These are phyloP conservation scores for Fomitiporia mediterranea DNA, from an alignment of 1,284 basidiomycete species.

Conservation along the genomic window DNA sequence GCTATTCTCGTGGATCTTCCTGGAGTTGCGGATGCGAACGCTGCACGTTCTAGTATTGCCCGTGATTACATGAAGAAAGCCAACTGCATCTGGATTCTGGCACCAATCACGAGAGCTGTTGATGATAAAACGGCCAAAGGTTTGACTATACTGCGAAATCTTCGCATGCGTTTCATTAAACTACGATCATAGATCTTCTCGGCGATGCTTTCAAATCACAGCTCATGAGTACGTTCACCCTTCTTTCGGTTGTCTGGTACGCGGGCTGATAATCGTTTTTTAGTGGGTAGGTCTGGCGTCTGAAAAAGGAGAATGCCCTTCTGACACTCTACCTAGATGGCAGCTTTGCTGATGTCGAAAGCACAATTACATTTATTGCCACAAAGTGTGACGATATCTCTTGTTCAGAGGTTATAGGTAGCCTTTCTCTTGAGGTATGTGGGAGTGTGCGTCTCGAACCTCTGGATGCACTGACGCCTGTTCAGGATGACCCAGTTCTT, in stretches of 20 bases:
- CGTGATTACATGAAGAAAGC: conserved; percentile 28
- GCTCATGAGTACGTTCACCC: conserved; percentile 49
- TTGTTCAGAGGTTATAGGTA: conserved; percentile 50
- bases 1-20: conserved; percentile 26
- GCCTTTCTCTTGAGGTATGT: conserved; percentile 36
- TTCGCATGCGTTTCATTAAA: background rate
- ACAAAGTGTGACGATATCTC: conserved; percentile 64
- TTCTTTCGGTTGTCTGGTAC: background rate
- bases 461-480: background rate
- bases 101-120: conserved; percentile 21
- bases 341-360: conserved; percentile 43
- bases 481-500: conserved; percentile 45
- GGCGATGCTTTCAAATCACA: conserved; percentile 60
- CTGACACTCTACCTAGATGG: background rate
- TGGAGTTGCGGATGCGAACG: conserved; percentile 25
- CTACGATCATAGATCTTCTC: conserved; percentile 39
- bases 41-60: conserved; percentile 25
- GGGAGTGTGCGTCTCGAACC: too few relatives aligned
- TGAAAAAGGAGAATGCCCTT: conserved; percentile 47
- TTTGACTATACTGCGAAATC: background rate
- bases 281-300: conserved; percentile 32
- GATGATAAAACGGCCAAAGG: conserved; percentile 21
- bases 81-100: conserved; percentile 23
- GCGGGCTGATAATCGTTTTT: background rate
- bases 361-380: conserved; percentile 57